These are phyloP conservation scores for Aspergillus coremiiformis DNA, from an alignment of 495 filamentous ascomycete genomes.

Conservation along the genomic window DNA sequence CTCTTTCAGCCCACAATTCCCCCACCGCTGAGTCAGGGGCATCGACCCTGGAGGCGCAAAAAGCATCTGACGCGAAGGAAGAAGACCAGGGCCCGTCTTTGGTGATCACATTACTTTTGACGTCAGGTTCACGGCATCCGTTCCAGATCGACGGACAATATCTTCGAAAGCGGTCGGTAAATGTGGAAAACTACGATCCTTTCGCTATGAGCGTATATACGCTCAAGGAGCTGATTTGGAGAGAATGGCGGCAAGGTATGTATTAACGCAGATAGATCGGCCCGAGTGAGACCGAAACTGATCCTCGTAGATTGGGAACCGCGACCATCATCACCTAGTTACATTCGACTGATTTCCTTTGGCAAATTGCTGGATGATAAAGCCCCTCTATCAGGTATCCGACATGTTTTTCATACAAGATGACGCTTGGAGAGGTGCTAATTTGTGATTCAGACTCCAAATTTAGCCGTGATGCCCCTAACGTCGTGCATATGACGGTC, in stretches of 20 bases:
- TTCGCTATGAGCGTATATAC: slow-evolving; percentile 86
- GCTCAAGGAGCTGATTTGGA: slow-evolving; percentile 82
- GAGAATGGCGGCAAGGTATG: slow-evolving; percentile 75
- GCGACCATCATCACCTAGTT: slow-evolving; percentile 71
- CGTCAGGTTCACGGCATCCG: slow-evolving; percentile 74
- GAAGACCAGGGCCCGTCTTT: slow-evolving; percentile 40
- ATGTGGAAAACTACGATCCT: slow-evolving; percentile 69
- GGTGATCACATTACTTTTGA: slow-evolving; percentile 68
- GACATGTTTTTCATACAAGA: neutral
- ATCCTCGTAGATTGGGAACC: slow-evolving; percentile 67
- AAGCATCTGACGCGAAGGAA: slow-evolving; percentile 35
- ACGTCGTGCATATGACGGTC: slow-evolving; percentile 91
- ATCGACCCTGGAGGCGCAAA: slow-evolving; percentile 23
- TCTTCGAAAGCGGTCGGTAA: slow-evolving; percentile 66
- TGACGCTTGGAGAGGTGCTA: slow-evolving; percentile 4
- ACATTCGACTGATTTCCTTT: slow-evolving; percentile 82
- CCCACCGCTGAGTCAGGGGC: slow-evolving; percentile 28
- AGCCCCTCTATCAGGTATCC: slow-evolving; percentile 62
- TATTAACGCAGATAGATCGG: neutral
- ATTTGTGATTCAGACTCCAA: slow-evolving; percentile 55
- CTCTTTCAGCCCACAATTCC: slow-evolving; percentile 11
- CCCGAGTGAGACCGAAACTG: neutral
- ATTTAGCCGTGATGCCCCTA: slow-evolving; percentile 62
- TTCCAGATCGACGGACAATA: slow-evolving; percentile 85
- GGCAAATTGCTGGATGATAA: slow-evolving; percentile 85